phyloP scores from a whole-genome alignment of 1,139 yeast genomes.

The Yamadazyma buinensis region DNA sequence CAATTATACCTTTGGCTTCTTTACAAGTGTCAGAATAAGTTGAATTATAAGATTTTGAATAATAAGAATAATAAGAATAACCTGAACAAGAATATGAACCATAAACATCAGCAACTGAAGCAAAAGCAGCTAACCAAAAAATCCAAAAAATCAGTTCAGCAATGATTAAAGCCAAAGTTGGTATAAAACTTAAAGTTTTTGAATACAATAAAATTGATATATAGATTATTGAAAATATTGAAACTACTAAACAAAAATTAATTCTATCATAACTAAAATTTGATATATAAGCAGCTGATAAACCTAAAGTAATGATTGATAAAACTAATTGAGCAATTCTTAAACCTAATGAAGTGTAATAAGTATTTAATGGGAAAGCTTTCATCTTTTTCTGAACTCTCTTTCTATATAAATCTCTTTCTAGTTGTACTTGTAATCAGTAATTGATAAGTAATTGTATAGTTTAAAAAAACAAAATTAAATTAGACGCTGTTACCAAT shows the following conservation, averaged over 20 bases:
- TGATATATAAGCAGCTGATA: constrained; percentile 22
- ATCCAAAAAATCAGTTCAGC: constrained; percentile 22
- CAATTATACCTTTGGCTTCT: constrained; percentile 26
- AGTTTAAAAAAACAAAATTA: no score
- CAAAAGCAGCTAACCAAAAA: constrained; percentile 25
- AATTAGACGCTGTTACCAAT: no score
- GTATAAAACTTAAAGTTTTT: constrained; percentile 8
- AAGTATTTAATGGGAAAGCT: constrained; percentile 6
- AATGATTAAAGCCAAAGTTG: constrained; percentile 15
- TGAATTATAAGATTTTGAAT: background rate
- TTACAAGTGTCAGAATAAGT: constrained; percentile 15
- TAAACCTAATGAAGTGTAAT: constrained; percentile 6
- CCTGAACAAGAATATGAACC: constrained; percentile 20
- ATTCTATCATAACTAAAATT: constrained; percentile 12
- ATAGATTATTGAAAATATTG: constrained; percentile 22
- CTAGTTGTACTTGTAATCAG: no score
- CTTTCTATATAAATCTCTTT: no score
- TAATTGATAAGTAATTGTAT: no score
- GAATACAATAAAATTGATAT: constrained; percentile 14
- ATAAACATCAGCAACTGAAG: constrained; percentile 20
- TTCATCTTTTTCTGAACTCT: no score
- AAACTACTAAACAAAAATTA: constrained; percentile 19
- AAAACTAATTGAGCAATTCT: constrained; percentile 21
- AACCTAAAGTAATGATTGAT: constrained; percentile 21
- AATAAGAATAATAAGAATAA: constrained; percentile 2